Base-by-base conservation (phyloP, 345 rosid species). In the Arabidopsis suecica region DNA sequence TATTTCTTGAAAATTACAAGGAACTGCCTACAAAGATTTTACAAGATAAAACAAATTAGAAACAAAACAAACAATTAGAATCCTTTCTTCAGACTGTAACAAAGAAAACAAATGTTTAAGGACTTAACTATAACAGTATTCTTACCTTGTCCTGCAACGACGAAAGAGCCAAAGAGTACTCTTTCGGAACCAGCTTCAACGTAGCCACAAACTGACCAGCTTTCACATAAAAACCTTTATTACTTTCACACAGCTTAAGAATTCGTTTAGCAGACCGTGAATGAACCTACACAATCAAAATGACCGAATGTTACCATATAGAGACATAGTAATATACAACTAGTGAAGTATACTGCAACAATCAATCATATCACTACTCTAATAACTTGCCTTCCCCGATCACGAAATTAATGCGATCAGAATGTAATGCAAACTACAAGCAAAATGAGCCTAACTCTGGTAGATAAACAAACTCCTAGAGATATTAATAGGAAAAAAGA, bases 191-290 rank as follows among this genome's bases (percentile, higher is more conserved):
- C 58, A 89, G 96, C 72, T 86, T 83, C 85, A 93, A 30, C 10
- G 97, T 82, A 48, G 91, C 87, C 61, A 89, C 89, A 80, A 88
- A 93, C 71, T 93, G 97, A 37, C 98, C 96, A 25, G 97, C 98
- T 87, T 93, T 93, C 68, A 87, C 82, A 63, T 89, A 93, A 79
- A 93, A 89, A 28, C 96, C 97, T 86, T 84, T 91, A 66, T 91
- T 93, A 30, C 74, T 81, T 78, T 91, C 91, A 77, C 98, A 93
- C 50, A 88, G 79, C 66, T 82, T 76, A 48, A 79, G 81, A 68
- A 93, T 76, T 76, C 94, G 82, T 77, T 73, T 82, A 1, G 98
- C 96, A 1, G 96, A 93, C 37, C 98, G 89, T 42, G 84, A 71
- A 81, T 93, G 97, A 78, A 93, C 88, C 96, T 90, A 72, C 34